phyloP scores from a whole-genome alignment of 2,329 filamentous ascomycete genomes.

The Colletotrichum viniferum region DNA sequence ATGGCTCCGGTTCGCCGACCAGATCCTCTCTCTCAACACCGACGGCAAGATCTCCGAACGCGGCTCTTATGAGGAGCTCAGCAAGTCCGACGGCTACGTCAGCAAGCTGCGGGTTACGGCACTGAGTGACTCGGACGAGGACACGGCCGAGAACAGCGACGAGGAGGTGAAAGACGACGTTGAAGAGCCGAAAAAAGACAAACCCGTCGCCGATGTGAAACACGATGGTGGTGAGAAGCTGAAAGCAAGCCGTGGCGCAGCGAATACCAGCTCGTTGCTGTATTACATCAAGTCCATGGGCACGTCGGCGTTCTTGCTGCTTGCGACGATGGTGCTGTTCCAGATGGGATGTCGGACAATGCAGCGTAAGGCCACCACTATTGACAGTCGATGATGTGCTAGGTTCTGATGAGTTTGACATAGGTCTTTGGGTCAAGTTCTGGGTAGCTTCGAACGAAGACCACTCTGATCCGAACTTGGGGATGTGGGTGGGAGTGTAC shows the following conservation, averaged over 20 bases:
- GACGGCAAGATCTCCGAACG: not conserved
- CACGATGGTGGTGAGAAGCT: not conserved
- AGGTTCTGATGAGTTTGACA: accelerated
- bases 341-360: conserved; percentile 4
- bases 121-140: not conserved
- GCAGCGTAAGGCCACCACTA: not conserved
- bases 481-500: conserved; percentile 4
- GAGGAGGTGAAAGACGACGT: not conserved
- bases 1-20: conserved; percentile 1
- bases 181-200: not conserved
- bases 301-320: not conserved
- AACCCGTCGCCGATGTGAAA: accelerated
- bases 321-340: not conserved
- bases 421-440: conserved; percentile 8
- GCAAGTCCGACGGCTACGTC: not conserved
- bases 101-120: not conserved
- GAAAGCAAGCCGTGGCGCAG: not conserved
- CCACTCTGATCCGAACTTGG: not conserved
- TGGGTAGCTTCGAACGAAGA: conserved; percentile 6
- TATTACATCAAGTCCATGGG: conserved; percentile 13
- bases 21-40: not conserved
- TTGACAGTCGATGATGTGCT: not conserved
- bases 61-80: not conserved
- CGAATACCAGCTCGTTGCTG: not conserved
- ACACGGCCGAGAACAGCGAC: not conserved